Evolutionary conservation across 1,284 basidiomycete species (phyloP).

Genomic region (Sporisorium exsertum): DNA sequence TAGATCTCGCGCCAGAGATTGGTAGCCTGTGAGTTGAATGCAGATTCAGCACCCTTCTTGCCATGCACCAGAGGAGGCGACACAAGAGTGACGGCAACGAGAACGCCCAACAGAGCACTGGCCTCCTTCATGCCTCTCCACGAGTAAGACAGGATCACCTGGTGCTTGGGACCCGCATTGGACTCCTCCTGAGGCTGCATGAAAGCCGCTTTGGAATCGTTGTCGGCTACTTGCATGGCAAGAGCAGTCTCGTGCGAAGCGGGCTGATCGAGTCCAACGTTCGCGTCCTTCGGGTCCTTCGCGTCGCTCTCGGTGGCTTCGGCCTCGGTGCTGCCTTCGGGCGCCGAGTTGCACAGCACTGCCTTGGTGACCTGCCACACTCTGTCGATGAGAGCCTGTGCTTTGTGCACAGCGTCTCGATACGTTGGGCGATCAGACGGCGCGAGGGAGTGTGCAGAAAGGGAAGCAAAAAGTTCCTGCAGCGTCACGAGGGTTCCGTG

Average conservation of each 20-base stretch:
- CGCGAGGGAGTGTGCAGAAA: conserved; percentile 18
- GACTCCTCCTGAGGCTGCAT: conserved; percentile 47
- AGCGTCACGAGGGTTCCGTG: conserved; percentile 69
- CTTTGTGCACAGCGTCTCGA: conserved; percentile 52
- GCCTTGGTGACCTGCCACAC: conserved; percentile 66
- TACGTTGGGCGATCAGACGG: conserved; percentile 14
- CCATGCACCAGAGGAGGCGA: conserved; percentile 6
- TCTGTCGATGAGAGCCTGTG: conserved; percentile 54
- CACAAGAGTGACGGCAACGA: conserved; percentile 57
- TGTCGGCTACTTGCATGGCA: conserved; percentile 54
- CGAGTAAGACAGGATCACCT: conserved; percentile 68
- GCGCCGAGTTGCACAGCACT: conserved; percentile 66
- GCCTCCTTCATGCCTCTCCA: conserved; percentile 70
- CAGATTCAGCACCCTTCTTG: conserved; percentile 9
- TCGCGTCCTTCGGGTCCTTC: conserved; percentile 28
- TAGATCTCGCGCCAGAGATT: conserved; percentile 36
- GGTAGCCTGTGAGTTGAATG: conserved; percentile 17
- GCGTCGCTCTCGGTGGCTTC: conserved; percentile 10
- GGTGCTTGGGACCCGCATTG: conserved; percentile 61
- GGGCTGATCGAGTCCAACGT: conserved; percentile 45
- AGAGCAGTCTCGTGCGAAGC: conserved; percentile 52
- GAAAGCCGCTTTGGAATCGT: conserved; percentile 40
- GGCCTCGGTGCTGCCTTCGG: conserved; percentile 53
- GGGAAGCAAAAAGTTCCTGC: conserved; percentile 61
- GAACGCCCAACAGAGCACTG: conserved; percentile 64